phyloP scores from a whole-genome alignment of 202 grass and related monocot genomes.

The Tripidium arundinaceum region DNA sequence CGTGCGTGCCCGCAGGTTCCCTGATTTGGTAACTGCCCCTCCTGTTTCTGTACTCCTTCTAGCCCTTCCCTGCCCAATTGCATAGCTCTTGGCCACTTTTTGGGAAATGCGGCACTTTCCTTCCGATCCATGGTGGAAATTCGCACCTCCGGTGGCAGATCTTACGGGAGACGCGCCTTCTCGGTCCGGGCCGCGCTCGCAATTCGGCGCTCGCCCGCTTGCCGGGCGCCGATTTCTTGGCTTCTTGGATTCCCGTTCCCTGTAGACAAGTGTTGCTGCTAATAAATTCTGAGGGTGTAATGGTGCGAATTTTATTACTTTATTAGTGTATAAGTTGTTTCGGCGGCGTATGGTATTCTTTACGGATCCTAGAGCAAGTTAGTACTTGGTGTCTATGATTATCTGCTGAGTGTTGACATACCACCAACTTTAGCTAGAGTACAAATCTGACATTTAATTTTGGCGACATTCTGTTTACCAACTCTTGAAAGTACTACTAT shows the following conservation, averaged over 20 bases:
- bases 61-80: not conserved
- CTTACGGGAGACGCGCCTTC: not conserved
- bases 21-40: not conserved
- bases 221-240: not conserved
- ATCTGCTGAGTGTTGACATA: not conserved
- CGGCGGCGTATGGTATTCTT: not conserved
- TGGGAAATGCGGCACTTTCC: not conserved
- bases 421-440: not conserved
- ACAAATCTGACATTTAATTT: not conserved
- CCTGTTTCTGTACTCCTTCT: not conserved
- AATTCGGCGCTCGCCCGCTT: not conserved
- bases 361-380: not conserved
- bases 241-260: not conserved
- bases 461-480: not conserved
- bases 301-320: not conserved
- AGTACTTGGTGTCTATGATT: not conserved
- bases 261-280: not conserved
- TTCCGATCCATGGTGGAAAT: constrained; percentile 9
- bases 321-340: not conserved
- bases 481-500: not conserved
- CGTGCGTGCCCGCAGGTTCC: not conserved
- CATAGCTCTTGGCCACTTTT: not conserved
- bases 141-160: not conserved
- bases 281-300: not conserved
- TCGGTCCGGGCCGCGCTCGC: not conserved